phyloP scores from a whole-genome alignment of 352 stramenopile genomes.

The Paralagenidium karlingii region DNA sequence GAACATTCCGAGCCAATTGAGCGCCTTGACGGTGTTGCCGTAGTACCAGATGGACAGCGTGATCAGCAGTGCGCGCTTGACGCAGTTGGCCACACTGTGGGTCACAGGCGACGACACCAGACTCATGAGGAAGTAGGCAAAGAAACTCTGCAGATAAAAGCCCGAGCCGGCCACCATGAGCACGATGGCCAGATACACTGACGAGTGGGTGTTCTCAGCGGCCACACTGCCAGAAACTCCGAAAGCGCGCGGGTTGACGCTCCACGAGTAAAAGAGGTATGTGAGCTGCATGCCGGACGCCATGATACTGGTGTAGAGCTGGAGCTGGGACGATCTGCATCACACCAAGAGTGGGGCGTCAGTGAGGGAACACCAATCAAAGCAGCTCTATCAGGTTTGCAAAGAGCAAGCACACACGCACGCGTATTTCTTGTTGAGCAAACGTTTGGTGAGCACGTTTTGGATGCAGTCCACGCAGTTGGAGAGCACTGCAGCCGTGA shows the following conservation, averaged over 20 bases:
- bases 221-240: conserved; percentile 8
- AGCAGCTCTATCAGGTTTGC: neutral
- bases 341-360: neutral
- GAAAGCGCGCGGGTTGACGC: conserved; percentile 15
- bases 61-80: conserved; percentile 85
- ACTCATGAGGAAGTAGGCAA: conserved; percentile 87
- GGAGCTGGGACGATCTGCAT: conserved; percentile 64
- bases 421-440: conserved; percentile 73
- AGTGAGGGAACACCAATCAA: neutral
- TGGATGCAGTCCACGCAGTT: conserved; percentile 90
- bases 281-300: conserved; percentile 73
- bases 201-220: conserved; percentile 14
- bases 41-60: conserved; percentile 86
- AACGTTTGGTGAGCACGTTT: conserved; percentile 84
- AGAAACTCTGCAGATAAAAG: conserved; percentile 85
- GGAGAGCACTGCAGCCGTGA: conserved; percentile 75
- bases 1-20: conserved; percentile 77
- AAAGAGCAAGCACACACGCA: conserved; percentile 13
- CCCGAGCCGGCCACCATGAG: conserved; percentile 58
- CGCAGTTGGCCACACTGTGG: conserved; percentile 84
- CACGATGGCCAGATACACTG: conserved; percentile 31
- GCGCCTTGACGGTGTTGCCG: conserved; percentile 67
- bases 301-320: conserved; percentile 85
- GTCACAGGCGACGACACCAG: conserved; percentile 84
- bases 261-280: conserved; percentile 64